Conservation (phyloP, 352 stramenopile species). For the Phytopythium litorale region DNA sequence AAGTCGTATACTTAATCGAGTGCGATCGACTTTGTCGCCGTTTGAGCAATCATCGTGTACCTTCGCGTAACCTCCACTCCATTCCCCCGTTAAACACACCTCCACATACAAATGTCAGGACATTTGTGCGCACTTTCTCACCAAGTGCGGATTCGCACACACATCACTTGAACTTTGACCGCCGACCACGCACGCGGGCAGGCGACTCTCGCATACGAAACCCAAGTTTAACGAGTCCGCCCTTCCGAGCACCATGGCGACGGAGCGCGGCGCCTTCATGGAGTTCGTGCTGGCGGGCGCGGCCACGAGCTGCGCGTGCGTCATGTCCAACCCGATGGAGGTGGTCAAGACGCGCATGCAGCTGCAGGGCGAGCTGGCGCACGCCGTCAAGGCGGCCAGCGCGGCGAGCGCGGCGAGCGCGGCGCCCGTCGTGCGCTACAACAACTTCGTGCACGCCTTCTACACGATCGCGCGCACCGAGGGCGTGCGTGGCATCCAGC, state of each 20-base stretch:
- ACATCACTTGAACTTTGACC: conserved; percentile 1
- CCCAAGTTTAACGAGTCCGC: not conserved
- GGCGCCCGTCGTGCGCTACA: conserved; percentile 68
- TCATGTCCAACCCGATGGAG: conserved; percentile 89
- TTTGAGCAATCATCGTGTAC: not conserved
- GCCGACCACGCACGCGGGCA: not conserved
- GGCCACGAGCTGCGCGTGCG: conserved; percentile 59
- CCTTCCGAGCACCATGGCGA: conserved; percentile 13
- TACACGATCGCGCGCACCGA: conserved; percentile 79
- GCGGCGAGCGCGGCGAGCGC: conserved; percentile 12
- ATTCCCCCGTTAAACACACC: not conserved
- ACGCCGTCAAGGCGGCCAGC: conserved; percentile 22
- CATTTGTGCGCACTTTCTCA: not conserved
- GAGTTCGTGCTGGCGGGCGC: conserved; percentile 69
- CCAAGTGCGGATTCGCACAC: not conserved
- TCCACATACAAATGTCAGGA: not conserved
- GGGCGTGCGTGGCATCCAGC: conserved; percentile 73
- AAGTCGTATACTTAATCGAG: conserved; percentile 1
- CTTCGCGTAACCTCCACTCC: not conserved
- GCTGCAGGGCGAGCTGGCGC: conserved; percentile 77
- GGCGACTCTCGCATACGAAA: not conserved
- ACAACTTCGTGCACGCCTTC: conserved; percentile 85
- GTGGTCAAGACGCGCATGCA: conserved; percentile 90
- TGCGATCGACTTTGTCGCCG: not conserved
- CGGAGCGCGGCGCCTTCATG: conserved; percentile 50